Percentiles rank a stretch among this genome's conserved stretches.
These are phyloP conservation scores for Colletotrichum destructivum DNA, from an alignment of 2,329 filamentous ascomycete genomes.

Conservation along the genomic window DNA sequence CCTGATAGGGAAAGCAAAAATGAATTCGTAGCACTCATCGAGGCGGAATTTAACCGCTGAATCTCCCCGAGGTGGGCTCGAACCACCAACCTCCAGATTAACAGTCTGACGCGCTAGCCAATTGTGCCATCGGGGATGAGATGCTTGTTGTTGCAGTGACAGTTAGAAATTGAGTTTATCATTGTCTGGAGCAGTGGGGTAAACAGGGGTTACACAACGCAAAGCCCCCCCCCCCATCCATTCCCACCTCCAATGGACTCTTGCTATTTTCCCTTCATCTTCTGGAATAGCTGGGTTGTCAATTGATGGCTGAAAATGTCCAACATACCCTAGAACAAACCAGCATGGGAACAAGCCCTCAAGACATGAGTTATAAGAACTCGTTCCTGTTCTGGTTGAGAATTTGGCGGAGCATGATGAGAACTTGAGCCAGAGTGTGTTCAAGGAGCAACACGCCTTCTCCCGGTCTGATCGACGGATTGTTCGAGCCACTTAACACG, in stretches of 20 bases:
- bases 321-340: too few relatives aligned
- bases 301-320: too few relatives aligned
- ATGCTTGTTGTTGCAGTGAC: fast-evolving
- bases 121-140: constrained; percentile 43
- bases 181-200: fast-evolving
- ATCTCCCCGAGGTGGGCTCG: constrained; percentile 40
- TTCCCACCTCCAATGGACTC: too few relatives aligned
- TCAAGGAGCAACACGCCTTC: too few relatives aligned
- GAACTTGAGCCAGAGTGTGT: too few relatives aligned
- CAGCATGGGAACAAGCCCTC: too few relatives aligned
- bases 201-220: too few relatives aligned
- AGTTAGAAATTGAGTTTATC: fast-evolving
- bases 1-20: background rate
- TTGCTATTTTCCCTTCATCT: too few relatives aligned
- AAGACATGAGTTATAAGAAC: too few relatives aligned
- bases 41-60: constrained; percentile 10
- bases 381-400: too few relatives aligned
- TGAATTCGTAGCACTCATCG: fast-evolving
- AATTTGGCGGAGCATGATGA: background rate
- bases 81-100: constrained; percentile 43
- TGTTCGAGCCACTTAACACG: background rate
- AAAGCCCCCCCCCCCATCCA: too few relatives aligned
- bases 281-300: too few relatives aligned
- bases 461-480: background rate
- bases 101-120: constrained; percentile 43